Percentiles rank a stretch among this genome's conserved stretches.
These are phyloP conservation scores for Lactarius hengduanensis DNA, from an alignment of 768 basidiomycete genomes.

Conservation along the genomic window DNA sequence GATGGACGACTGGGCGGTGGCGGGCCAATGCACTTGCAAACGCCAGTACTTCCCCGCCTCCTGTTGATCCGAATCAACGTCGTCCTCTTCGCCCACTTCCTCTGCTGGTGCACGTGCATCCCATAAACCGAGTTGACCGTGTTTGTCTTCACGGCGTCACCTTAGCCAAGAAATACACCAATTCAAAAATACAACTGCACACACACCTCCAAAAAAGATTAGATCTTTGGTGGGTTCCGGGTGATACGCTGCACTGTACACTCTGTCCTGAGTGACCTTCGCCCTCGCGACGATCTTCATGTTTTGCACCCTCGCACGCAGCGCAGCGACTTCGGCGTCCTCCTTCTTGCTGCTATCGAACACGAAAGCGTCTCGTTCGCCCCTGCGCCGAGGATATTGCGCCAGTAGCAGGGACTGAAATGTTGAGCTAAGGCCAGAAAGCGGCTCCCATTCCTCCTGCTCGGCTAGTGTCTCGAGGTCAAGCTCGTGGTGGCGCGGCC, in stretches of 20 bases:
- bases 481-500: slow-evolving; percentile 66
- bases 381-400: slow-evolving; percentile 41
- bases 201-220: slow-evolving; percentile 79
- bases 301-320: slow-evolving; percentile 53
- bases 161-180: slow-evolving; percentile 1
- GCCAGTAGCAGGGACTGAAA: slow-evolving; percentile 44
- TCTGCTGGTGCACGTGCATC: slow-evolving; percentile 72
- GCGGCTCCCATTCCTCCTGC: slow-evolving; percentile 46
- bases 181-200: slow-evolving; percentile 4
- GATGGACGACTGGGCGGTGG: slow-evolving; percentile 74
- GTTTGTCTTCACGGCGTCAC: slow-evolving; percentile 55
- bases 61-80: slow-evolving; percentile 40
- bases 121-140: slow-evolving; percentile 83
- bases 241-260: slow-evolving; percentile 81
- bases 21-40: slow-evolving; percentile 82
- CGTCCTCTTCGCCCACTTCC: slow-evolving; percentile 66
- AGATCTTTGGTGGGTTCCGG: slow-evolving; percentile 77
- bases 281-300: slow-evolving; percentile 73
- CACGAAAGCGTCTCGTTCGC: slow-evolving; percentile 51
- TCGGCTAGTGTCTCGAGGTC: slow-evolving; percentile 49
- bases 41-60: slow-evolving; percentile 80
- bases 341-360: slow-evolving; percentile 49
- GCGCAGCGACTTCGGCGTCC: slow-evolving; percentile 46
- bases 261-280: slow-evolving; percentile 71
- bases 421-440: slow-evolving; percentile 45